Evolutionary conservation across 495 filamentous ascomycete species (phyloP).

Genomic region (Talaromyces trachyspermus): DNA sequence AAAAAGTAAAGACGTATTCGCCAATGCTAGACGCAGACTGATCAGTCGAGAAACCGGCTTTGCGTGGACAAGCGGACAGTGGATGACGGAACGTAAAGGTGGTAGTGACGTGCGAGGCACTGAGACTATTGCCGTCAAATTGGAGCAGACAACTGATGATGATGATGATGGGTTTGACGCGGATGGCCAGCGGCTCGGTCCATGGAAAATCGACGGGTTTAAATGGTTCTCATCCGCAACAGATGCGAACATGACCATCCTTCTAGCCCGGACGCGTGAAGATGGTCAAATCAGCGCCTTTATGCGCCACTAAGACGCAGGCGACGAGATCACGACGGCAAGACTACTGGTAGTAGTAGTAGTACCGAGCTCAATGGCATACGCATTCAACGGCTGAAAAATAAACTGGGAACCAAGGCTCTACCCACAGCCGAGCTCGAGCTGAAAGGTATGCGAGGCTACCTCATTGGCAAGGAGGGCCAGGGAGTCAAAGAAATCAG

Average conservation of each 20-base stretch:
- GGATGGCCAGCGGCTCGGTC: conserved; percentile 43
- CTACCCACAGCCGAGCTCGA: conserved; percentile 67
- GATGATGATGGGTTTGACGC: conserved; percentile 21
- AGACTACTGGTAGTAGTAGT: too few relatives aligned
- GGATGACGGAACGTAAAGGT: conserved; percentile 79
- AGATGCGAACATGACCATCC: conserved; percentile 59
- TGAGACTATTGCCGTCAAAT: conserved; percentile 52
- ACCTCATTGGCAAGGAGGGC: conserved; percentile 55
- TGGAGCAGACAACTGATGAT: neutral
- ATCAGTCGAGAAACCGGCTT: conserved; percentile 47
- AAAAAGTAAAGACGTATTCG: conserved; percentile 38
- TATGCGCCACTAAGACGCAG: conserved; percentile 57
- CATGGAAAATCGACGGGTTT: conserved; percentile 59
- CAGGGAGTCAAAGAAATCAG: conserved; percentile 59
- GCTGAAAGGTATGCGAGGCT: conserved; percentile 51
- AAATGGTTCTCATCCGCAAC: conserved; percentile 75
- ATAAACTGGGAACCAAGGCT: conserved; percentile 61
- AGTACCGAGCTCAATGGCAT: conserved; percentile 60
- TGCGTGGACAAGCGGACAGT: conserved; percentile 72
- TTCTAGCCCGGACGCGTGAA: conserved; percentile 55
- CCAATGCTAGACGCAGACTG: conserved; percentile 41
- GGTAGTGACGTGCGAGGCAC: conserved; percentile 67
- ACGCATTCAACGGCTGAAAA: conserved; percentile 59
- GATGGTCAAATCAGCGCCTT: conserved; percentile 55
- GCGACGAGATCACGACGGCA: conserved; percentile 28